phyloP scores from a whole-genome alignment of 805 yeast genomes.

The Metschnikowia borealis region DNA sequence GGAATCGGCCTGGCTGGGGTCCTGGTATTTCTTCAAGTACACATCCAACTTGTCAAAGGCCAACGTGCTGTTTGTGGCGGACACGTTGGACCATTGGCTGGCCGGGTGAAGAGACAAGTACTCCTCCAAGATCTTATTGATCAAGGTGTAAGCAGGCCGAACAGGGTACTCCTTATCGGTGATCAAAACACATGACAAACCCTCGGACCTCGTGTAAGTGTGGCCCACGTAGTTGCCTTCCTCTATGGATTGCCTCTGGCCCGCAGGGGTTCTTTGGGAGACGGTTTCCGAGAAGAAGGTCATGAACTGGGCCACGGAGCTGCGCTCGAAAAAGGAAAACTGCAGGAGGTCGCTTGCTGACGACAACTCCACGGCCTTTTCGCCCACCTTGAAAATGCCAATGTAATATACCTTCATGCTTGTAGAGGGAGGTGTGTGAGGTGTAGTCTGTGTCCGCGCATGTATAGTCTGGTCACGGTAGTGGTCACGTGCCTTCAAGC shows the following conservation, averaged over 20 bases:
- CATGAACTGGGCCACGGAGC: constrained; percentile 85
- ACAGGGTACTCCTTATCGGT: constrained; percentile 96
- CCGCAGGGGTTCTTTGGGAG: constrained; percentile 78
- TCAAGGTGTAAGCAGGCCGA: constrained; percentile 89
- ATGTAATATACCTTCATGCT: constrained; percentile 87
- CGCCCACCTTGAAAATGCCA: constrained; percentile 72
- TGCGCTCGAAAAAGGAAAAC: constrained; percentile 85
- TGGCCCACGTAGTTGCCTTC: constrained; percentile 90
- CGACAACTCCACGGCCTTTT: constrained; percentile 69
- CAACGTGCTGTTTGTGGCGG: constrained; percentile 44
- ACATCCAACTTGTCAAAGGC: constrained; percentile 58
- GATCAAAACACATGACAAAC: constrained; percentile 85
- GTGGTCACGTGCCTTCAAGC: background rate
- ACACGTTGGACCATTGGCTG: constrained; percentile 55
- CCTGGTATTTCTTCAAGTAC: constrained; percentile 83
- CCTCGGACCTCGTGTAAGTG: constrained; percentile 85
- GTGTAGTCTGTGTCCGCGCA: background rate
- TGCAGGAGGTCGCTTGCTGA: constrained; percentile 78
- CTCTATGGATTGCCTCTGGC: constrained; percentile 92
- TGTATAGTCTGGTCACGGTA: background rate
- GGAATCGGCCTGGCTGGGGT: constrained; percentile 95
- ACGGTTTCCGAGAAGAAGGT: constrained; percentile 90
- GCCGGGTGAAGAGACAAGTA: constrained; percentile 80
- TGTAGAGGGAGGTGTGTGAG: background rate
- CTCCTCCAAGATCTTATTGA: constrained; percentile 89